Base-by-base conservation (phyloP, 73 alveolate genomes). In the Halteria grandinella region DNA sequence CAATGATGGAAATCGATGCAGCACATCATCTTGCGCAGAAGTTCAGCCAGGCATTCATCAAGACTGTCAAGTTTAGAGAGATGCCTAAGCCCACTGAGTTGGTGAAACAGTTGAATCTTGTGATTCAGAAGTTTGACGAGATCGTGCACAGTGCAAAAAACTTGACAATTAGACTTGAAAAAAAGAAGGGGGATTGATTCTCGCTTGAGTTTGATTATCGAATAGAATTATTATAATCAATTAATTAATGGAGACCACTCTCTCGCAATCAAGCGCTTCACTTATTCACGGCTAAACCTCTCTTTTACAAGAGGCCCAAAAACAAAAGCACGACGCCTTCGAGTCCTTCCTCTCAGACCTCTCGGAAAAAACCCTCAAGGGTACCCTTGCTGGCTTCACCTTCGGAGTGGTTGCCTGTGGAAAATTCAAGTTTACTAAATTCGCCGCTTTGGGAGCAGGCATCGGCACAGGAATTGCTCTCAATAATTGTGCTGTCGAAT, bases 41-140 rank as follows among this genome's bases (percentile, higher is more conserved):
- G 75, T 88, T 60, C 39, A 53, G 51, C 12, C 69, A 83, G 31
- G 88, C 95, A 25, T 70, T 74, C 59, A 66, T 88, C 18, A 88
- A 88, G 82, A 88, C 97, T 15, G 88, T 91, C 23, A 91, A 91
- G 57, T 88, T 91, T 63, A 69, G 88, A 78, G 95, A 88, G 69
- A 32, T 74, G 15, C 97, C 97, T n/a, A 88, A 77, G 66, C 93
- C 91, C 11, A 91, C 82, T 36, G 95, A 91, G 72, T 63, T 91
- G 40, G 54, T 72, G 17, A 88, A 91, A 41, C 91, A 91, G 72
- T 69, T 91, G 55, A 87, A 87, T 66, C 72, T 91, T 28, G 92
- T 91, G 11, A 39, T 47, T 1, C 48, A 63, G 15, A 88, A 88
- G 70, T 85, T 91, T 52, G 55, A 83, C 11, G 53, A 80, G 29